These are phyloP conservation scores for Entrophospora sp. DNA, from an alignment of 192 early-diverging fungal species.

Conservation along the genomic window DNA sequence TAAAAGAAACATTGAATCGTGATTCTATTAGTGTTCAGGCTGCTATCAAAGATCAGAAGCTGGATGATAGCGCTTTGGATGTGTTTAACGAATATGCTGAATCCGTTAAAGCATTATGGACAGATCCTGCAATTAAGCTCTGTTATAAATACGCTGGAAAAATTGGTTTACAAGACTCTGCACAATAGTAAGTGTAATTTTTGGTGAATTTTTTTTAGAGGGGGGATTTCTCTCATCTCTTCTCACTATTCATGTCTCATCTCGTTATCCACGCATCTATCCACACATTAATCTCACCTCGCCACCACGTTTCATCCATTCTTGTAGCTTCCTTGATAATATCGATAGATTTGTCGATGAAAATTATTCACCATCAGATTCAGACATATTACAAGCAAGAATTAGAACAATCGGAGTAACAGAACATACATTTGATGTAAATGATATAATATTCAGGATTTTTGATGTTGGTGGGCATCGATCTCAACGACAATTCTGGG, in stretches of 20 bases:
- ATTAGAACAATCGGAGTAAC: conserved; percentile 61
- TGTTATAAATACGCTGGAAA: conserved; percentile 24
- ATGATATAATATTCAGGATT: conserved; percentile 39
- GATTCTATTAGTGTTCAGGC: conserved; percentile 23
- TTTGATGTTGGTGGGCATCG: no score
- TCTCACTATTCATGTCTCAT: not conserved
- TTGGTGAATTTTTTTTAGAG: no score
- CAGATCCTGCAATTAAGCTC: conserved; percentile 28
- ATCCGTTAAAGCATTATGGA: conserved; percentile 36
- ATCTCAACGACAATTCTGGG: no score
- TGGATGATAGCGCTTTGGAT: conserved; percentile 24
- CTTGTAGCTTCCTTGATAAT: conserved; percentile 36
- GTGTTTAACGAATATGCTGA: no score
- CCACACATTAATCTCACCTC: no score
- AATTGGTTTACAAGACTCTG: conserved; percentile 37
- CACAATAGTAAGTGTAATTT: conserved; percentile 34
- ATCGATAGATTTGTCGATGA: conserved; percentile 39
- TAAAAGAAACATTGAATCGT: conserved; percentile 24
- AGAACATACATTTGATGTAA: conserved; percentile 56
- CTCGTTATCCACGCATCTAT: no score
- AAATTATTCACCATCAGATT: conserved; percentile 49
- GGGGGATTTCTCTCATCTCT: no score
- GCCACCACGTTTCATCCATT: no score
- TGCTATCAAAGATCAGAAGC: conserved; percentile 24
- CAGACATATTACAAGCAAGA: conserved; percentile 58